phyloP scores from a whole-genome alignment of 441 rosid genomes.

The Macaranga tanarius region DNA sequence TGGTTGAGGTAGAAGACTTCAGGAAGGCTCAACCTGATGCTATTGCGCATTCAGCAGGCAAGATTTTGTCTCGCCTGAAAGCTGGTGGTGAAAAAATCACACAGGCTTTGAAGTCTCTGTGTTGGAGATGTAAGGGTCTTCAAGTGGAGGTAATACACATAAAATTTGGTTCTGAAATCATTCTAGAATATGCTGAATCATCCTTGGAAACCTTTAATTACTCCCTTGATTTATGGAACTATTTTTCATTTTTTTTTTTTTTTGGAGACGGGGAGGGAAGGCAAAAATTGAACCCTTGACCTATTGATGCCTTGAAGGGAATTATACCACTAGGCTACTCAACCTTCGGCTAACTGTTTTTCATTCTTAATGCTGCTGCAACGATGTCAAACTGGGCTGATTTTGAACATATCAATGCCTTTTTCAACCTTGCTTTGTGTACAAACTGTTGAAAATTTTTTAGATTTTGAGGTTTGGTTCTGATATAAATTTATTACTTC shows the following conservation, averaged over 20 bases:
- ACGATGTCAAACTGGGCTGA: no score
- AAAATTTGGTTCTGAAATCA: slow-evolving; percentile 7
- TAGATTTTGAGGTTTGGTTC: neutral
- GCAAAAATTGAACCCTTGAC: no score
- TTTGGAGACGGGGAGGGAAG: no score
- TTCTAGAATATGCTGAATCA: neutral
- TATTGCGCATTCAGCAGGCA: slow-evolving; percentile 67
- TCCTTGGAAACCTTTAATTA: neutral
- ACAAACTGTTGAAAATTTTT: neutral
- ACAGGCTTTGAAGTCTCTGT: slow-evolving; percentile 70
- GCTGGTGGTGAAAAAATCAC: slow-evolving; percentile 61
- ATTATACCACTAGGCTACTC: no score
- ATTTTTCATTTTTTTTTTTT: neutral
- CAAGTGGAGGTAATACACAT: slow-evolving; percentile 78
- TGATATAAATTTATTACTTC: neutral
- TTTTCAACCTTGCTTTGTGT: neutral
- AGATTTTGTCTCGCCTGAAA: slow-evolving; percentile 66
- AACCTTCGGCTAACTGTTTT: no score
- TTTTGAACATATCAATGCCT: neutral
- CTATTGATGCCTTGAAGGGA: neutral
- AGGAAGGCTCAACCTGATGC: slow-evolving; percentile 79
- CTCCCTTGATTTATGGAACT: neutral
- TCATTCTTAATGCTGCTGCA: no score
- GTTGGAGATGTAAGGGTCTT: slow-evolving; percentile 80
- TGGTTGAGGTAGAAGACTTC: slow-evolving; percentile 75